phyloP scores from a whole-genome alignment of 2,329 filamentous ascomycete species.

The Microsporum canis region DNA sequence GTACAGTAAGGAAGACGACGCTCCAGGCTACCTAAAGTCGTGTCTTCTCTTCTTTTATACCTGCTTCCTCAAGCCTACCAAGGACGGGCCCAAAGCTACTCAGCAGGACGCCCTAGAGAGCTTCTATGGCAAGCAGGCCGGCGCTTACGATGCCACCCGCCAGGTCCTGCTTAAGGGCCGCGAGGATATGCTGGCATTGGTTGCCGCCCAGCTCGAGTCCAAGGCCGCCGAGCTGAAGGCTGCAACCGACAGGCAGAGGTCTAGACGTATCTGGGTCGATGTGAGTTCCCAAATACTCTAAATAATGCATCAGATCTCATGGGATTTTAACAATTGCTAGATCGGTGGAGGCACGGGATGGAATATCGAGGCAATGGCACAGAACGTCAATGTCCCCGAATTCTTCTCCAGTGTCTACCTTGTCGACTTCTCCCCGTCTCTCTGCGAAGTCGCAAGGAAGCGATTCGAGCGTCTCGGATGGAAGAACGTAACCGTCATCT shows the following conservation, averaged over 20 bases:
- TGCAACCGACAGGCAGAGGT: slow-evolving; percentile 27
- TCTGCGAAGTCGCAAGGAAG: slow-evolving; percentile 75
- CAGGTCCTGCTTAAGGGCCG: slow-evolving; percentile 68
- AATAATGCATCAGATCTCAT: no score
- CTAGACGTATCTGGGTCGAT: slow-evolving; percentile 70
- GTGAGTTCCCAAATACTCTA: slow-evolving; percentile 42
- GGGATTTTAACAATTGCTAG: slow-evolving; percentile 32
- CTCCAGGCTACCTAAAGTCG: not conserved
- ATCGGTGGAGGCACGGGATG: slow-evolving; percentile 82
- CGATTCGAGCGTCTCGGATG: slow-evolving; percentile 78
- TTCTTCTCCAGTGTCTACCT: slow-evolving; percentile 89
- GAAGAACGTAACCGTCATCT: slow-evolving; percentile 84
- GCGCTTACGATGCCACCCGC: slow-evolving; percentile 81
- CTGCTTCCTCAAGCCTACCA: not conserved
- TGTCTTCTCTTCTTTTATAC: not conserved
- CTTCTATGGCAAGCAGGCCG: slow-evolving; percentile 61
- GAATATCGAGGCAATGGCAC: slow-evolving; percentile 86
- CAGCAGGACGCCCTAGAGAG: slow-evolving; percentile 92
- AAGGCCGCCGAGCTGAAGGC: slow-evolving; percentile 44
- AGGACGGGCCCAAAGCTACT: no score
- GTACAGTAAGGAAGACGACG: not conserved
- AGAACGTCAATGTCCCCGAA: slow-evolving; percentile 62
- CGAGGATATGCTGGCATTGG: slow-evolving; percentile 84
- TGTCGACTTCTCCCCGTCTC: slow-evolving; percentile 85
- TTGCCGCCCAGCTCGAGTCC: slow-evolving; percentile 68